These are phyloP conservation scores for Amanita polypyramis DNA, from an alignment of 768 basidiomycete species.

Conservation along the genomic window DNA sequence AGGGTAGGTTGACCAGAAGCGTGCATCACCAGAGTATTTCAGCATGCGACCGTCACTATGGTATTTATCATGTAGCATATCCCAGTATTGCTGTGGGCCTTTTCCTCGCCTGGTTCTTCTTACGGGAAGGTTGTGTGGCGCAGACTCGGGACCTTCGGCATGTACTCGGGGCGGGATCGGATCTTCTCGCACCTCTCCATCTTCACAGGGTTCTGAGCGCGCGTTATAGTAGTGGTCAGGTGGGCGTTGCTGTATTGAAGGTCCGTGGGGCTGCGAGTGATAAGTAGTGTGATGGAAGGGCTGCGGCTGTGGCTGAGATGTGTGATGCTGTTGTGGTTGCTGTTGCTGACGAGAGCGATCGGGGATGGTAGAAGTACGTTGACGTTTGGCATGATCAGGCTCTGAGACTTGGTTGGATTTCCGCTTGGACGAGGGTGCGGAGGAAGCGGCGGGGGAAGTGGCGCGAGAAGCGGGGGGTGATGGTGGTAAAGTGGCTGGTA, in stretches of 20 bases:
- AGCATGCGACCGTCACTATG: conserved; percentile 60
- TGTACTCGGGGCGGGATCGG: conserved; percentile 13
- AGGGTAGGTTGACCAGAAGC: conserved; percentile 66
- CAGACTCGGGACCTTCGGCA: conserved; percentile 12
- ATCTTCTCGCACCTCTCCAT: conserved; percentile 46
- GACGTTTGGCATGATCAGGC: conserved; percentile 35
- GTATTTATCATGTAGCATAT: conserved; percentile 59
- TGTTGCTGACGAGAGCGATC: conserved; percentile 15
- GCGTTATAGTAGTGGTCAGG: conserved; percentile 14
- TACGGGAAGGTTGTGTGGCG: conserved; percentile 41
- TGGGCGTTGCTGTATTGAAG: conserved; percentile 15
- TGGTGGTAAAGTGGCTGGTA: conserved; percentile 37
- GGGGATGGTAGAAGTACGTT: conserved; percentile 25
- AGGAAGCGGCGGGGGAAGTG: conserved; percentile 36
- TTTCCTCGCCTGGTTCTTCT: conserved; percentile 59
- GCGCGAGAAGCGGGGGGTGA: conserved; percentile 43
- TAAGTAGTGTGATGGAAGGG: conserved; percentile 18
- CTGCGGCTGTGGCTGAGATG: conserved; percentile 15
- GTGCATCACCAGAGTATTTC: conserved; percentile 77
- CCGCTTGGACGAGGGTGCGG: conserved; percentile 36
- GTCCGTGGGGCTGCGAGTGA: conserved; percentile 14
- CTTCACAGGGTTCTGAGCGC: conserved; percentile 38
- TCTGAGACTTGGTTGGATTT: conserved; percentile 30
- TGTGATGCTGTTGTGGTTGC: conserved; percentile 14
- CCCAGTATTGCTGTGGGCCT: conserved; percentile 35